Percentiles rank a stretch among this genome's conserved stretches.
Conservation (phyloP, 495 filamentous ascomycete species). For the Jackrogersella minutella region DNA sequence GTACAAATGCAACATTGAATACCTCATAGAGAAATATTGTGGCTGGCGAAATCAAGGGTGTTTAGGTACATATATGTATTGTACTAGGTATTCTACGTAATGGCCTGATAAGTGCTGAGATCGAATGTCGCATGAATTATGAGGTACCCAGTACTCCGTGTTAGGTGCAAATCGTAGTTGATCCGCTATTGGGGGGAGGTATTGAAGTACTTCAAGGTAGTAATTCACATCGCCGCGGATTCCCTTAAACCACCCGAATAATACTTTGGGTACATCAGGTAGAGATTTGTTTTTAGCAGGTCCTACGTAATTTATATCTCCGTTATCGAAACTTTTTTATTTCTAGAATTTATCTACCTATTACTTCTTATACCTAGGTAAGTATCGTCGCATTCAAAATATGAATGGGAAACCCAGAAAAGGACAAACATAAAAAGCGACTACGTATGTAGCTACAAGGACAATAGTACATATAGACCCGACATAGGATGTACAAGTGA, state of each 20-base stretch:
- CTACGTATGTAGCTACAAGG: too few relatives aligned
- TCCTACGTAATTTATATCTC: too few relatives aligned
- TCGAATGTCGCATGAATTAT: constrained; percentile 20
- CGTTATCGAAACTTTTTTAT: too few relatives aligned
- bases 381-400: too few relatives aligned
- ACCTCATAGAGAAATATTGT: constrained; percentile 13
- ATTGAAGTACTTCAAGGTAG: constrained; percentile 6
- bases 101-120: constrained; percentile 33
- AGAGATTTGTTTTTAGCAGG: too few relatives aligned
- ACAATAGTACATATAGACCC: too few relatives aligned
- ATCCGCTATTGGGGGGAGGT: neutral
- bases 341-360: too few relatives aligned
- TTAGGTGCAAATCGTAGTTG: neutral
- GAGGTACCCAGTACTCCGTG: constrained; percentile 17
- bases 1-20: too few relatives aligned
- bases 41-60: constrained; percentile 5
- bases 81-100: neutral
- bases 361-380: too few relatives aligned
- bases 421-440: too few relatives aligned
- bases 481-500: too few relatives aligned
- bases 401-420: too few relatives aligned
- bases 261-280: constrained; percentile 5
- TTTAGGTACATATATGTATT: neutral
- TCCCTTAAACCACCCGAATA: constrained; percentile 33
- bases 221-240: neutral